Base-by-base conservation (phyloP, 164 flowering plant species). In the Piper longum region DNA sequence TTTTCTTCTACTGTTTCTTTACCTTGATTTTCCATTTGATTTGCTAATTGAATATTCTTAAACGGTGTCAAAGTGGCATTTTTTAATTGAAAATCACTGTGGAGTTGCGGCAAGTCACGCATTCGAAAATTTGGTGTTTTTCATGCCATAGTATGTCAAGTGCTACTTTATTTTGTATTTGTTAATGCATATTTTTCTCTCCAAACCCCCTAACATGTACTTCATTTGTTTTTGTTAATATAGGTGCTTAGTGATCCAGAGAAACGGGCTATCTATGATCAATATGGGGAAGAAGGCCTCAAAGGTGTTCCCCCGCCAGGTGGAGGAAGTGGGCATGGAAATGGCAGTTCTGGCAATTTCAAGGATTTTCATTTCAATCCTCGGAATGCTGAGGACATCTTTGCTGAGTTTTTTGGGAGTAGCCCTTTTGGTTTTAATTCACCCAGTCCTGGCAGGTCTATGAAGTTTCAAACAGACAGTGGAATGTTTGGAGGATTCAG, bases 211-310 rank as follows among this genome's bases (percentile, higher is more conserved):
- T 26, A 26, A 26, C 36, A 16, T 7, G 18, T 16, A 36, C 6
- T 41, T 7, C 57, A 52, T 51, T 14, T 62, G n/a, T 18, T 19
- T 26, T 16, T 56, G 36, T 59, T 36, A 3, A 36, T 73, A 42
- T 51, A 79, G 89, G 88, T 82, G 8, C 68, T 84, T 17, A 84
- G 82, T 67, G 85, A 84, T 72, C 81, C 84, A 6, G 73, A 83
- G 63, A 83, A 80, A 62, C 72, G 81, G 69, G 78, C 79, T 8
- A 71, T 81, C 13, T 83, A 83, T 66, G 85, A 83, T 72, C 85
- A 83, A 58, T 76, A 80, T 68, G 85, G 84, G 7, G 88, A 84
- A 62, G 84, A 84, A 65, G 88, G 85, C 1, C 64, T 84, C 26
- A 84, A 82, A 59, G 85, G 88, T 4, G 68, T 71, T 14, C 80